Percentiles rank a stretch among this genome's conserved stretches.
Evolutionary conservation across 441 rosid genomes (phyloP).

Genomic region (Rhodomyrtus psidioides): DNA sequence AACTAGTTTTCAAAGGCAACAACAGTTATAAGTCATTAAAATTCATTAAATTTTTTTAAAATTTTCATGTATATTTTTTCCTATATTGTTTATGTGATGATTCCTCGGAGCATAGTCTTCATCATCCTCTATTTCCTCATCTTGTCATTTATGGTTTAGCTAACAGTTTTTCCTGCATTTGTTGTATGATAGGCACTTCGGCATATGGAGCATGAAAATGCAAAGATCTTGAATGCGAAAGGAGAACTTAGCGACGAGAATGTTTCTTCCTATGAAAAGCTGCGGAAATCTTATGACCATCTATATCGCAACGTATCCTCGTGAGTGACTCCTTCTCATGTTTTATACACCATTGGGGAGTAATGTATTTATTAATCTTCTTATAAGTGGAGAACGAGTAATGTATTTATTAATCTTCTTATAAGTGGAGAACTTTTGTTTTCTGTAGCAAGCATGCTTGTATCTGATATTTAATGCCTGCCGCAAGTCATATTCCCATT

Average conservation of each 20-base stretch:
- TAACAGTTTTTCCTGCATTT: conserved; percentile 1
- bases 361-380: neutral
- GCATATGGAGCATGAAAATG: conserved; percentile 98
- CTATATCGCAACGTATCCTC: conserved; percentile 85
- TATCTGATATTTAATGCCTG: neutral
- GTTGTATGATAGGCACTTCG: conserved; percentile 51
- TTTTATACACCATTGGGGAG: neutral
- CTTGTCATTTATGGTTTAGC: neutral
- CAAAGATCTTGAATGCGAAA: conserved; percentile 87
- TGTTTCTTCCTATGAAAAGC: conserved; percentile 84
- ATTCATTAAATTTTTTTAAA: no score
- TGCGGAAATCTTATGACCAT: conserved; percentile 91
- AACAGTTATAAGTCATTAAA: neutral
- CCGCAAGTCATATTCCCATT: neutral
- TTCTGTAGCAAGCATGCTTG: neutral
- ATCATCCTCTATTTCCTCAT: conserved; percentile 4
- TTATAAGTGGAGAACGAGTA: neutral
- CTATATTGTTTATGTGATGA: neutral
- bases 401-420: neutral
- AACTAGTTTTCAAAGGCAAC: neutral
- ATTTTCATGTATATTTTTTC: neutral
- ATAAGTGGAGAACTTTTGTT: neutral
- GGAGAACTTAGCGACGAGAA: conserved; percentile 98
- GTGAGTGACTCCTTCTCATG: conserved; percentile 45
- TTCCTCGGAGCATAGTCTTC: neutral